Evolutionary conservation across 2,329 filamentous ascomycete species (phyloP), one percentile per base, ranked within the genome.

Genomic region (Penicillium decumbens): DNA sequence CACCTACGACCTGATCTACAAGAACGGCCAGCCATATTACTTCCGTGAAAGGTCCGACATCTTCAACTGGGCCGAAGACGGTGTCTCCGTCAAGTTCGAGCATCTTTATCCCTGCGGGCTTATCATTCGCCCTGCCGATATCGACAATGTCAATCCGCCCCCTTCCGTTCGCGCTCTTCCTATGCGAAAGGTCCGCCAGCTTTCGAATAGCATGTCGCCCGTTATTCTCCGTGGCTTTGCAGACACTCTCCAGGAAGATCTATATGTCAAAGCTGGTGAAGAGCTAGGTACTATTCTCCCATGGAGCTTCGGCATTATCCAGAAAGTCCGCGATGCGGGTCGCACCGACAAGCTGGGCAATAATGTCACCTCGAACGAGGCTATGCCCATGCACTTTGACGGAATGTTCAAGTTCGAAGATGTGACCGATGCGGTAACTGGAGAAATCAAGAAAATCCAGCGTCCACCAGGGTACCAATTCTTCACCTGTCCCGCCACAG

Each of bases 311-410:
- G 80, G 77, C 0, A 60, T 78, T 0, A 62, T 79, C 2, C 70
- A 78, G 1, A 75, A 79, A 44, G 76, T 80, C 33, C 78, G 77
- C 52, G 77, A 80, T 52, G 67, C 68, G 1, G 76, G 75, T 0
- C 61, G 64, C 1, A 68, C 76, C 5, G 70, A 72, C 0, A 64
- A 69, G 9, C 71, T 74, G 0, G 63, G 75, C 18, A 81, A 80
- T 53, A 80, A 80, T 35, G 77, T 81, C 2, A 68, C 79, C 1
- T 79, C 76, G 0, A 70, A 73, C 1, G 78, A 80, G 50, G 75
- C 75, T 53, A 80, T 81, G 78, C 79, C 80, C 0, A 79, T 80
- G 62, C 79, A 82, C 54, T 82, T 75, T 32, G 79, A 82, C 43
- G 80, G 79, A 0, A 64, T 81, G 25, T 82, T 81, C 68, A 81